Base-by-base conservation (phyloP, 2,329 filamentous ascomycete genomes). In the Sordariomycetes sp. region DNA sequence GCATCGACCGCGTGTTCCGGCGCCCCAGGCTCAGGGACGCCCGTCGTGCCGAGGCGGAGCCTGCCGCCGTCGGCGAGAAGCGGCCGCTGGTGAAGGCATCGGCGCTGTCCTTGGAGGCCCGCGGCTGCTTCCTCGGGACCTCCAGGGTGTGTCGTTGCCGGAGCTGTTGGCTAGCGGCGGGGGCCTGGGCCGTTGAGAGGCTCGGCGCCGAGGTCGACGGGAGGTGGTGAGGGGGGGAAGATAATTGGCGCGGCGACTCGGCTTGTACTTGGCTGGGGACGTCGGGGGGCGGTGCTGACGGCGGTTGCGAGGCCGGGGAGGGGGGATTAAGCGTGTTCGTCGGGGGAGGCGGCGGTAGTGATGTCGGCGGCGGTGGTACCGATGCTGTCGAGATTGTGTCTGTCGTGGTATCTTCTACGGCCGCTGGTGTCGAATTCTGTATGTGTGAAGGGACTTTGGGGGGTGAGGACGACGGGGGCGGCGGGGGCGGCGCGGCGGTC, bases 101-200 rank as follows among this genome's bases (percentile, higher is more conserved):
- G 63, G 91, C 87, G 61, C 79, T 74, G 34, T 96, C 90, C 62
- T 81, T 84, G n/a, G 89, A 90, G 56, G 74, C 79, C 63, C 89
- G 80, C n/a, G 84, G 77, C 22, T 78, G 73, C 17, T 77, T 69
- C 69, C 85, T 88, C 8, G 91, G 90, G 0, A 96, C 89, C 69
- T 96, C 90, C 28, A 96, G 77, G 8, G 90, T 96, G 71, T 96
- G 87, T 62, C 91, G 84, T 60, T 96, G 89, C 68, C 87, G 86
- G 54, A 92, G 73, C 57, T 81, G 79, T 15, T 76, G 75, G 25
- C 63, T 57, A 42, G 61, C 52, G 2, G 57, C 13, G 8, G 20
- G 17, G 66, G 63, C 10, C 81, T 74, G 45, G 84, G 77, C 52
- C 76, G 68, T 59, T 77, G 55, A 35, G 24, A 57, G 72, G 2